Conservation (phyloP, 768 basidiomycete genomes). For the Collybia nuda region DNA sequence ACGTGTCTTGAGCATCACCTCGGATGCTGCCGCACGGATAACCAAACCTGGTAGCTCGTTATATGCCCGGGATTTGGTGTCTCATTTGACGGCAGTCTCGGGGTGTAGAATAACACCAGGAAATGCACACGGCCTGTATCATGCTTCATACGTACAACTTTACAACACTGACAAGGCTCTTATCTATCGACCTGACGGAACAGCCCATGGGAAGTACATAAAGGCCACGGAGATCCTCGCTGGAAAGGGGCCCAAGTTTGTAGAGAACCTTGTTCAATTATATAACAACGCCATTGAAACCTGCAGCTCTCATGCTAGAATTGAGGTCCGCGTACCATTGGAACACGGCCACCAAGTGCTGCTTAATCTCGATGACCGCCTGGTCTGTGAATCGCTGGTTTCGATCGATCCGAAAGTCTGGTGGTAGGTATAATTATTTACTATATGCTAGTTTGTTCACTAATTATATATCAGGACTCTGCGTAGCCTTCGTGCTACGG, state of each 20-base stretch:
- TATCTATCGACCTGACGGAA: conserved; percentile 17
- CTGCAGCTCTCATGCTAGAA: conserved; percentile 20
- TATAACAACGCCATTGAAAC: conserved; percentile 15
- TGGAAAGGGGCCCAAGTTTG: background rate
- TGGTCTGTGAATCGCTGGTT: conserved; percentile 8
- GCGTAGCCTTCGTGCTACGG: conserved; percentile 15
- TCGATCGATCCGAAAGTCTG: conserved; percentile 7
- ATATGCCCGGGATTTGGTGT: conserved; percentile 11
- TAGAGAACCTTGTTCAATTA: conserved; percentile 13
- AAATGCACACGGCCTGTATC: no score
- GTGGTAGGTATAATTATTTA: conserved; percentile 15
- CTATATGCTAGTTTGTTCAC: background rate
- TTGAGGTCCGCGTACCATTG: conserved; percentile 26
- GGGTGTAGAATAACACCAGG: no score
- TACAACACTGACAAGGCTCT: conserved; percentile 33
- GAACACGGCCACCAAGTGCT: conserved; percentile 4
- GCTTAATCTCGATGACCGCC: background rate
- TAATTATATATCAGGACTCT: conserved; percentile 15
- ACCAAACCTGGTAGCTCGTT: background rate
- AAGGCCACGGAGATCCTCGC: conserved; percentile 8
- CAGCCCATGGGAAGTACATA: conserved; percentile 15
- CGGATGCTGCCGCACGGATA: background rate
- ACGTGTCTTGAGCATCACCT: background rate
- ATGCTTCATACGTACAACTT: conserved; percentile 32
- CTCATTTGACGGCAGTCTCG: conserved; percentile 12